Evolutionary conservation across 148 eudicot genomes (phyloP).

Genomic region (Camellia granthamiana): DNA sequence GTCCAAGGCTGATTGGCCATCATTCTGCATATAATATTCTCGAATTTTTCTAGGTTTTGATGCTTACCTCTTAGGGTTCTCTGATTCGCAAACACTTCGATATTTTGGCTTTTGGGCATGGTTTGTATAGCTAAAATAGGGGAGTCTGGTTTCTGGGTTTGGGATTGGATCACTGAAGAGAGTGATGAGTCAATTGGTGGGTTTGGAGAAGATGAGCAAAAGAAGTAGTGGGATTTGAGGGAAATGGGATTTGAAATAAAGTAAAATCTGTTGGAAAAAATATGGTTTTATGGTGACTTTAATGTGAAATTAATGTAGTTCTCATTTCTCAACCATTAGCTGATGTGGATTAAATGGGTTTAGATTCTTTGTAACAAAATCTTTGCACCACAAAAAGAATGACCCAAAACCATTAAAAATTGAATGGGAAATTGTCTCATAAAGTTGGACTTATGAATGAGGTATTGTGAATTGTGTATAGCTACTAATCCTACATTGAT

Average conservation of each 20-base stretch:
- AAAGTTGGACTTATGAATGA: too few species aligned
- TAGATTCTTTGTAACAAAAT: too few species aligned
- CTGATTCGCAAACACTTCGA: conserved; percentile 8
- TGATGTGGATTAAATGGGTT: too few species aligned
- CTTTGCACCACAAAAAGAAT: too few species aligned
- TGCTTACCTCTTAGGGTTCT: conserved; percentile 38
- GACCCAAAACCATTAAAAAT: too few species aligned
- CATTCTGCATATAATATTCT: conserved; percentile 69
- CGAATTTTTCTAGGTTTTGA: conserved; percentile 54
- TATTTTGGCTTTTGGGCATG: conserved; percentile 18
- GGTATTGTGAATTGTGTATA: too few species aligned
- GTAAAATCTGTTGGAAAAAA: too few species aligned
- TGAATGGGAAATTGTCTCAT: too few species aligned
- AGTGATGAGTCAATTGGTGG: conserved; percentile 17
- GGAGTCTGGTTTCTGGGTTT: conserved; percentile 12
- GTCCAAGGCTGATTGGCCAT: conserved; percentile 89
- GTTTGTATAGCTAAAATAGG: not conserved
- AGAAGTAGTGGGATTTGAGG: conserved; percentile 28
- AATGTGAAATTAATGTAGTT: too few species aligned
- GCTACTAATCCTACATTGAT: too few species aligned
- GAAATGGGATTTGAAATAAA: conserved; percentile 25
- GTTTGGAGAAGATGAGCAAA: conserved; percentile 40
- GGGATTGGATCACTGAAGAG: not conserved
- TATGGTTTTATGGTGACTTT: too few species aligned
- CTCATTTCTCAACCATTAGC: too few species aligned